Percentiles rank a stretch among this genome's conserved stretches.
phyloP scores from a whole-genome alignment of 176 grass and related monocot species.

The Juncus effusus region DNA sequence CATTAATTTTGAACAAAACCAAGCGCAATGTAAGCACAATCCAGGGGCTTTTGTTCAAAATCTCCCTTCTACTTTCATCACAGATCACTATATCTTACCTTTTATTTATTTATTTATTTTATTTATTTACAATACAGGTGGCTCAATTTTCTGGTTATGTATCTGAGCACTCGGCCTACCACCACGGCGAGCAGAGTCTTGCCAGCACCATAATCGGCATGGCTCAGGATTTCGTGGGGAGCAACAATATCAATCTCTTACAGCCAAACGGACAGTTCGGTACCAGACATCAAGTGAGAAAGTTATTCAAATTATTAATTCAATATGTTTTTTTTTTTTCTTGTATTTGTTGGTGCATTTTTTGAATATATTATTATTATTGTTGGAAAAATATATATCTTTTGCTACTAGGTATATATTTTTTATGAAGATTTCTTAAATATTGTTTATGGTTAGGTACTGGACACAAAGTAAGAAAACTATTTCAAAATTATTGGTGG shows the following conservation, averaged over 20 bases:
- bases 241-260: slow-evolving; percentile 85
- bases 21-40: too few species aligned
- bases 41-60: too few species aligned
- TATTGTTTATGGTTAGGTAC: too few species aligned
- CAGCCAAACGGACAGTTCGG: slow-evolving; percentile 76
- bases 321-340: background rate
- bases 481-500: too few species aligned
- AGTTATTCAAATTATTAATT: background rate
- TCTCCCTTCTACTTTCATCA: too few species aligned
- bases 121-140: slow-evolving; percentile 38
- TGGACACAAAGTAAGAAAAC: too few species aligned
- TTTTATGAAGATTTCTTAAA: too few species aligned
- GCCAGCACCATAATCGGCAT: slow-evolving; percentile 81
- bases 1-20: too few species aligned
- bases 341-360: background rate
- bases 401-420: too few species aligned
- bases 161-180: slow-evolving; percentile 85
- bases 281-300: slow-evolving; percentile 50
- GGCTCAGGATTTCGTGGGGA: slow-evolving; percentile 93
- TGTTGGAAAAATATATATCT: too few species aligned
- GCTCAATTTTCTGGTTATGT: slow-evolving; percentile 92
- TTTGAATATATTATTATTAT: background rate
- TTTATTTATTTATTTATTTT: too few species aligned
- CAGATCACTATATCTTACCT: too few species aligned
- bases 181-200: slow-evolving; percentile 81